A percentile compares a stretch with the other conserved stretches of the same genome.
Evolutionary conservation across 2,329 filamentous ascomycete species (phyloP).

Genomic region (Hypomyces rosellus): DNA sequence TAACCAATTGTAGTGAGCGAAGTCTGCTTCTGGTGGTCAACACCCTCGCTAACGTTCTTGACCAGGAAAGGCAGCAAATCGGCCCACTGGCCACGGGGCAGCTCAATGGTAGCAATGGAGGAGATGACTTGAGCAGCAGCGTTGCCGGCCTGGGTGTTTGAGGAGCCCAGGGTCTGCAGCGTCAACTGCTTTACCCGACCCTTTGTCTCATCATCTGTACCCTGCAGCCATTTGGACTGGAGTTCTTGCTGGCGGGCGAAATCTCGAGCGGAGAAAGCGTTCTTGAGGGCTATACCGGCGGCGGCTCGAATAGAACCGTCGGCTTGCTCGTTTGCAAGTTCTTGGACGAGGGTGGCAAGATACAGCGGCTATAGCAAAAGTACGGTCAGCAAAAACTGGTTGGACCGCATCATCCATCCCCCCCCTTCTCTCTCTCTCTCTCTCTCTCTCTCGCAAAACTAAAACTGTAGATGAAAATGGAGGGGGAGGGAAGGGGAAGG

Average conservation of each 20-base stretch:
- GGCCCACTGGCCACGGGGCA: conserved; percentile 87
- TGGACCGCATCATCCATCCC: not conserved
- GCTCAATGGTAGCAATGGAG: conserved; percentile 88
- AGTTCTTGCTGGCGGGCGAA: conserved; percentile 79
- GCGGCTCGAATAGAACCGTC: conserved; percentile 82
- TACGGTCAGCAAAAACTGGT: conserved; percentile 19
- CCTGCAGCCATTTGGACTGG: conserved; percentile 86
- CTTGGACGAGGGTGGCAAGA: conserved; percentile 83
- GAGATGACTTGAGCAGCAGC: conserved; percentile 93
- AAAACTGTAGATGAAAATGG: not conserved
- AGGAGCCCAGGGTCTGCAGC: conserved; percentile 77
- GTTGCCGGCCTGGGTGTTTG: conserved; percentile 75
- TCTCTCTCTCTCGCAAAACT: not conserved
- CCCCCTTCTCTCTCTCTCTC: no score
- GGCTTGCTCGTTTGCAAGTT: conserved; percentile 85
- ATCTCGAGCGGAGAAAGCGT: conserved; percentile 94
- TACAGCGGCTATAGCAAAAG: conserved; percentile 66
- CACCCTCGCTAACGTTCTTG: conserved; percentile 83
- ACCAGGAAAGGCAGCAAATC: conserved; percentile 86
- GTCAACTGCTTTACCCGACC: conserved; percentile 80
- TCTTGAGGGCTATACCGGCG: conserved; percentile 94
- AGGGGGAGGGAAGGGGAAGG: conserved; percentile 9
- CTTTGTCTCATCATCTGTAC: conserved; percentile 77
- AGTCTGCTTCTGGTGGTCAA: conserved; percentile 84
- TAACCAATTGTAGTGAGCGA: conserved; percentile 96